phyloP scores from a whole-genome alignment of 768 basidiomycete species.

The Lentinula sp. region DNA sequence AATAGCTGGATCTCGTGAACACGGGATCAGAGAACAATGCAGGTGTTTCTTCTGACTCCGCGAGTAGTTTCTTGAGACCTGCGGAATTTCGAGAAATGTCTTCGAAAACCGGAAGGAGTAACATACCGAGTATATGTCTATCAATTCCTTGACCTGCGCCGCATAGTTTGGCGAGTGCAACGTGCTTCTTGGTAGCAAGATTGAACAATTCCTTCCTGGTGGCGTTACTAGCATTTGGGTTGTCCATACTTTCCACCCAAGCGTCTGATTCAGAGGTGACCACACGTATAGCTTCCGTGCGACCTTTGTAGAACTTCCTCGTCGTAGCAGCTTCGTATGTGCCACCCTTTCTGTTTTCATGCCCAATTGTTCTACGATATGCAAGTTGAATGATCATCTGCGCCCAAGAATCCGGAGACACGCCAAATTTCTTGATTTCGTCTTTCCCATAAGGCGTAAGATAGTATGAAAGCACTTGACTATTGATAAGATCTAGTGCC shows the following conservation, averaged over 20 bases:
- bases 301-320: slow-evolving; percentile 81
- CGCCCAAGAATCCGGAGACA: slow-evolving; percentile 94
- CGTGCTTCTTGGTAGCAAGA: slow-evolving; percentile 59
- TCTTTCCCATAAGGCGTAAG: slow-evolving; percentile 79
- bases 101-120: background rate
- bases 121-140: slow-evolving; percentile 77
- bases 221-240: slow-evolving; percentile 29
- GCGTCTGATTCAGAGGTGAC: slow-evolving; percentile 71
- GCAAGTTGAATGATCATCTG: slow-evolving; percentile 92
- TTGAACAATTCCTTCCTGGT: slow-evolving; percentile 49
- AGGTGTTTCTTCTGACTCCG: slow-evolving; percentile 58
- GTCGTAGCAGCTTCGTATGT: slow-evolving; percentile 96
- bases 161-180: slow-evolving; percentile 56
- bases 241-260: slow-evolving; percentile 75
- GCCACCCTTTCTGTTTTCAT: slow-evolving; percentile 55
- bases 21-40: slow-evolving; percentile 74
- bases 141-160: slow-evolving; percentile 75
- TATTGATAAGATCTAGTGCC: slow-evolving; percentile 50
- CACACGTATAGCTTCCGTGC: slow-evolving; percentile 91
- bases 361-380: slow-evolving; percentile 62
- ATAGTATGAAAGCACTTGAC: slow-evolving; percentile 58
- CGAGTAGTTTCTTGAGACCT: slow-evolving; percentile 70
- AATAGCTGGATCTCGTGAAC: slow-evolving; percentile 63
- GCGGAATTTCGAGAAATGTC: background rate
- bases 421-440: slow-evolving; percentile 78